Conservation (phyloP, 1,284 basidiomycete genomes). For the Ustilago crameri region DNA sequence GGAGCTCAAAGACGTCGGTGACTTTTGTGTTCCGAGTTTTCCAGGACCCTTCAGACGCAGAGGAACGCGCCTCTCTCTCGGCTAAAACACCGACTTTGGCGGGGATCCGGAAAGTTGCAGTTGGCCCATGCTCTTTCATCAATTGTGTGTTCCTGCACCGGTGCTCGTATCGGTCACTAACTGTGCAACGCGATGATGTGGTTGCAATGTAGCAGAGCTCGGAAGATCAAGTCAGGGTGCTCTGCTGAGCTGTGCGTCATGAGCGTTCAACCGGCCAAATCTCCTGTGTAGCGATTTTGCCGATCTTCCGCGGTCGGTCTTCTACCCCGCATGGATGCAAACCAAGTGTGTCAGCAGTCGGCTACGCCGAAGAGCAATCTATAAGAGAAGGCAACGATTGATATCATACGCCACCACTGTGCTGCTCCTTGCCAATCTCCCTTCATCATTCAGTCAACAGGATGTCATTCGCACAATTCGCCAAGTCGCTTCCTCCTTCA, state of each 20-base stretch:
- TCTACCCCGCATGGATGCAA: too few relatives aligned
- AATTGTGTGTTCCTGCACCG: too few relatives aligned
- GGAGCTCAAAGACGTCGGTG: background rate
- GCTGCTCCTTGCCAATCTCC: background rate
- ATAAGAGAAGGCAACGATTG: background rate
- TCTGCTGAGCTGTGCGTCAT: too few relatives aligned
- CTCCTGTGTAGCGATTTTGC: background rate
- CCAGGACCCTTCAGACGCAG: background rate
- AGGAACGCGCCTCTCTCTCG: background rate
- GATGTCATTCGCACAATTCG: slow-evolving; percentile 49
- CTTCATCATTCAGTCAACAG: background rate
- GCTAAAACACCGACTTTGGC: background rate
- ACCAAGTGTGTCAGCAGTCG: background rate
- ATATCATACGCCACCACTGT: too few relatives aligned
- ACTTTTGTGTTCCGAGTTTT: background rate
- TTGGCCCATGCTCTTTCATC: background rate
- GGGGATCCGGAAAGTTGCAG: background rate
- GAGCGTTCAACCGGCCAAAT: too few relatives aligned
- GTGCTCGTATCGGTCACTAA: too few relatives aligned
- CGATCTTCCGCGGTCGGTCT: background rate
- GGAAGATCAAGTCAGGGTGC: too few relatives aligned
- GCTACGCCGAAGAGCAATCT: background rate
- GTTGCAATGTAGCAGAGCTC: too few relatives aligned
- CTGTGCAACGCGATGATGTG: too few relatives aligned
- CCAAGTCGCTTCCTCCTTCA: slow-evolving; percentile 45